Evolutionary conservation across 2,329 filamentous ascomycete species (phyloP), one percentile per base, ranked within the genome.

Genomic region (Nemania sp.): DNA sequence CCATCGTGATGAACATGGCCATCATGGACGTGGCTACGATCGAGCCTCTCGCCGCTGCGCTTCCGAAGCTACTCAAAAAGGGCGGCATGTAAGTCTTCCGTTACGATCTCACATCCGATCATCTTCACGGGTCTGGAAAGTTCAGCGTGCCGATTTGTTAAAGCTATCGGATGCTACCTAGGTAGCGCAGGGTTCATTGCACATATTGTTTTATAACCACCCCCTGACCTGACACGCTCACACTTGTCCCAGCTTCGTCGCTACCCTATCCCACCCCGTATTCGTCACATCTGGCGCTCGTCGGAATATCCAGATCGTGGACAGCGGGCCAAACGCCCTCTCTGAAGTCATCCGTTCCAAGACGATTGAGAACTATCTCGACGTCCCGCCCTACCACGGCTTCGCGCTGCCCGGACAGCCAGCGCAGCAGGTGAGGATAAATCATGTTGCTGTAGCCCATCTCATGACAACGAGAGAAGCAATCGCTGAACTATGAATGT

Each of bases 21-120:
- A 49, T 61, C n/a, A 61, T 61, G 59, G 59, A 61, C 35, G 6
- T 61, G 43, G 50, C 49, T 5, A 61, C 59, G 2, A 54, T 61
- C 39, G 54, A 54, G 39, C 59, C 59, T 10, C 54, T 61, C 2
- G 54, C 59, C n/a, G 45, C 37, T n/a, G 54, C 49, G 32, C 54
- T 61, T n/a, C 59, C 59, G 5, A 61, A 54, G 6, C 21, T 61
- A 15, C 54, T 61, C 5, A 57, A 54, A 18, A 61, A 61, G 49
- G 32, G 39, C 20, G 59, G 59, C 49, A 42, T 61, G 59, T 61
- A 61, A 57, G 59, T 60, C 3, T 29, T 29, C 7, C 25, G 25
- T 29, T 29, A 29, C 25, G 25, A 29, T 29, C 3, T 29, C 25
- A 29, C 7, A 4, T 29, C 25, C 25, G 25, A 29, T 29, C 7